Evolutionary conservation across 1,139 yeast genomes (phyloP).

Genomic region (Trichomonascaceae sp.): DNA sequence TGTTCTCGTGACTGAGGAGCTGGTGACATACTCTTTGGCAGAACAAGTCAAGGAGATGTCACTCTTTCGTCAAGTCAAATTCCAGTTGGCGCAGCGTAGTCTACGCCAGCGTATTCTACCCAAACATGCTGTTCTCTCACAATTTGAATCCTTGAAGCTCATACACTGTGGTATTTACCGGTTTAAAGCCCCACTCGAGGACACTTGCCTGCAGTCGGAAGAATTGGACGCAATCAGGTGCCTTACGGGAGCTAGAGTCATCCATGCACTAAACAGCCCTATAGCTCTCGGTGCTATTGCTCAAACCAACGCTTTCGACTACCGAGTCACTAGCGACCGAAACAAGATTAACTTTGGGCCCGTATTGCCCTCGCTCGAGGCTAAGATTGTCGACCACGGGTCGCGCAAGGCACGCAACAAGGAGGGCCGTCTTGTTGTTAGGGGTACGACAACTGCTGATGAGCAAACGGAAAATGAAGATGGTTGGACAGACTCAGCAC

Average conservation of each 20-base stretch:
- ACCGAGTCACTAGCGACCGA: slow-evolving; percentile 14
- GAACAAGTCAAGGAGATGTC: slow-evolving; percentile 10
- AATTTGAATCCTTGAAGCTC: slow-evolving; percentile 19
- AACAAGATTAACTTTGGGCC: slow-evolving; percentile 23
- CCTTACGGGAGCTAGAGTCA: slow-evolving; percentile 24
- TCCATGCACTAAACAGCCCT: slow-evolving; percentile 23
- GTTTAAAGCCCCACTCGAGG: slow-evolving; percentile 4
- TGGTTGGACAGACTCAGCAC: slow-evolving; percentile 19
- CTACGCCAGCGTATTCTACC: slow-evolving; percentile 19
- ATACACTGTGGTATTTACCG: slow-evolving; percentile 15
- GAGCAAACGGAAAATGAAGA: slow-evolving; percentile 2
- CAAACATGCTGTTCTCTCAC: slow-evolving; percentile 11
- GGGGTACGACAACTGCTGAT: slow-evolving; percentile 16
- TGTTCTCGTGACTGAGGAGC: slow-evolving; percentile 22
- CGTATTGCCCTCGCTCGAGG: slow-evolving; percentile 22
- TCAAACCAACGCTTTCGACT: slow-evolving; percentile 27
- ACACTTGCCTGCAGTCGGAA: slow-evolving; percentile 14
- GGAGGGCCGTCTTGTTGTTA: slow-evolving; percentile 16
- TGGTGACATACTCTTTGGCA: slow-evolving; percentile 16
- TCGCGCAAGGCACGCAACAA: slow-evolving; percentile 10
- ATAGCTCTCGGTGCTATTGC: slow-evolving; percentile 22
- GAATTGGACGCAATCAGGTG: slow-evolving; percentile 22
- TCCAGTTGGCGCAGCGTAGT: slow-evolving; percentile 12
- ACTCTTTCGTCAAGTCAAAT: slow-evolving; percentile 9
- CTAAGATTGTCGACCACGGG: slow-evolving; percentile 14